These are phyloP conservation scores for Auriculariales sp. DNA, from an alignment of 768 basidiomycete species.

Conservation along the genomic window DNA sequence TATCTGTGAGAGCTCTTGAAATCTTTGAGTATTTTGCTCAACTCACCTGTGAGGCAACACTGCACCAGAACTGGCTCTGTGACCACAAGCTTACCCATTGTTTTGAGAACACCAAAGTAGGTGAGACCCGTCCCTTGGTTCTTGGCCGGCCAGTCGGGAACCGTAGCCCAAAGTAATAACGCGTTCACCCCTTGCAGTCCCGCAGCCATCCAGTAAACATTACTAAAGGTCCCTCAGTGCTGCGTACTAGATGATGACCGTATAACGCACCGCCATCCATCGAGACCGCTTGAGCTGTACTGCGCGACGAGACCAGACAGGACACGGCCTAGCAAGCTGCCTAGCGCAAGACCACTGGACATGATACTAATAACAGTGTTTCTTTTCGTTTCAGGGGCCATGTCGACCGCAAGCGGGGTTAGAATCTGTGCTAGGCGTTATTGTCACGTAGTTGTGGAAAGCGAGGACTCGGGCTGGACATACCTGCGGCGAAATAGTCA, in stretches of 20 bases:
- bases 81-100: constrained; percentile 61
- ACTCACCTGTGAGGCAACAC: constrained; percentile 15
- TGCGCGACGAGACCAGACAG: too few relatives aligned
- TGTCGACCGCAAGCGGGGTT: too few relatives aligned
- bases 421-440: too few relatives aligned
- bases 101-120: constrained; percentile 24
- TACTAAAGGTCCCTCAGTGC: constrained; percentile 1
- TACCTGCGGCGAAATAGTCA: too few relatives aligned
- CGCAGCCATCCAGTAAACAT: neutral
- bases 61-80: constrained; percentile 75
- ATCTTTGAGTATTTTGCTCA: constrained; percentile 9
- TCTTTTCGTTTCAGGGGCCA: too few relatives aligned
- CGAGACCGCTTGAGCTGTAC: too few relatives aligned
- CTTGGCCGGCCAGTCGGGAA: constrained; percentile 31
- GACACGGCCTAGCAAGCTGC: too few relatives aligned
- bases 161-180: constrained; percentile 18
- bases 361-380: too few relatives aligned
- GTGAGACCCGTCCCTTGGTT: constrained; percentile 18
- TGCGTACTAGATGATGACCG: constrained; percentile 26
- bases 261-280: constrained; percentile 32
- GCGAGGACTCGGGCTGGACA: too few relatives aligned
- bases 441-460: too few relatives aligned
- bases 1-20: too few relatives aligned
- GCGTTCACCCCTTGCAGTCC: constrained; percentile 10
- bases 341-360: too few relatives aligned